Evolutionary conservation across 352 stramenopile species (phyloP), one percentile per base, ranked within the genome.

Genomic region (Aphanomyces astaci): DNA sequence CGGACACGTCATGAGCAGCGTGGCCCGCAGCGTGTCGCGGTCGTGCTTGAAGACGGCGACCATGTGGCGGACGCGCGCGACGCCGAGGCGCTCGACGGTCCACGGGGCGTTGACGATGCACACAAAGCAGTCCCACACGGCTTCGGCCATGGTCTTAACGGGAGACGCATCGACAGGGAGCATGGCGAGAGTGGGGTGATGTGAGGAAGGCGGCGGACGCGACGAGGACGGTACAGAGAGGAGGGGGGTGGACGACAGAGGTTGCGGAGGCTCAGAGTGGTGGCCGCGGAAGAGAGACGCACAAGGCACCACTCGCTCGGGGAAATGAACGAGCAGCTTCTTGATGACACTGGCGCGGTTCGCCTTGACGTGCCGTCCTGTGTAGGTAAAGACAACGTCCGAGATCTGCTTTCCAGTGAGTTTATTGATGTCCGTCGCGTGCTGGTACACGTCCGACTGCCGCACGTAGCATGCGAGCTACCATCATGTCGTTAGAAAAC

Each of bases 271-370:
- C n/a, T n/a, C n/a, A n/a, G n/a, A n/a, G 36, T 43, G 36, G 36
- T 43, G 36, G 36, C 7, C 7, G 36, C 15, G 36, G 4, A 59
- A 59, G 5, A 59, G 30, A 7, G 51, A n/a, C 7, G 51, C 15
- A 30, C 25, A 59, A 33, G 51, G 51, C 25, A 59, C 30, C 22
- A 59, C 22, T 10, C 19, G 22, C 51, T 59, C 51, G 25, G 51
- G 51, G 33, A n/a, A 25, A 22, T 32, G 19, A 19, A 59, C 25
- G 27, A 59, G 51, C 11, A 59, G 51, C 30, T 59, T 59, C 62
- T 68, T 68, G 43, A 68, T 68, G n/a, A 68, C 49, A 30, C 62
- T 68, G 28, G 62, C 62, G 22, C 62, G 62, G 32, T 68, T 68
- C 13, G 62, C 43, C 28, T 59, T 68, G 62, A 68, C 49, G 7